Evolutionary conservation across 305 asterid species (phyloP).

Genomic region (Fraxinus greggii): DNA sequence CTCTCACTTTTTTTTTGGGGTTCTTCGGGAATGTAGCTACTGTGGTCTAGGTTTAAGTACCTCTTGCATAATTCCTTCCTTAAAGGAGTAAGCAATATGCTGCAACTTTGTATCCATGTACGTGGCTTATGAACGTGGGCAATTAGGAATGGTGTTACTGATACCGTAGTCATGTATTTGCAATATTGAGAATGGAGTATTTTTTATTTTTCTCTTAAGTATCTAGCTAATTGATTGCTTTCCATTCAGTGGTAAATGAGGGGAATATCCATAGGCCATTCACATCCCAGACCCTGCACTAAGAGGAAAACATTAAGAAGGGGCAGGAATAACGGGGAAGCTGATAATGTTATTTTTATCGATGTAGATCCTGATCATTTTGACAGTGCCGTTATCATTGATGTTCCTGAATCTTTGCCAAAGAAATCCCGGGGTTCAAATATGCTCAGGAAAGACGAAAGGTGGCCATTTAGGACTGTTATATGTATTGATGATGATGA

Average conservation of each 20-base stretch:
- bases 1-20: neutral
- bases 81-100: neutral
- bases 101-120: neutral
- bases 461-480: conserved; percentile 34
- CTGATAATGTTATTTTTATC: conserved; percentile 51
- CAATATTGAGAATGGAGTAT: neutral
- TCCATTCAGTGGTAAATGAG: conserved; percentile 48
- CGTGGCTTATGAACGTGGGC: neutral
- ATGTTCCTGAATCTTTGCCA: conserved; percentile 51
- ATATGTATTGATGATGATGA: conserved; percentile 84
- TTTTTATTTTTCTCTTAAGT: neutral
- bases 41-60: neutral
- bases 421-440: conserved; percentile 35
- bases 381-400: conserved; percentile 55
- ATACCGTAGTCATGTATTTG: neutral
- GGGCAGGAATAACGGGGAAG: conserved; percentile 39
- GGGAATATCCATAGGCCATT: conserved; percentile 39
- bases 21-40: neutral
- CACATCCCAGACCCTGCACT: conserved; percentile 42
- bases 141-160: neutral
- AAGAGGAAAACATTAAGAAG: conserved; percentile 50
- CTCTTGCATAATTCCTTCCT: neutral
- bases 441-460: conserved; percentile 32
- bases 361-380: conserved; percentile 56
- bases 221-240: conserved; percentile 2